phyloP scores from a whole-genome alignment of 345 rosid species.

The Eucalyptus cloeziana region DNA sequence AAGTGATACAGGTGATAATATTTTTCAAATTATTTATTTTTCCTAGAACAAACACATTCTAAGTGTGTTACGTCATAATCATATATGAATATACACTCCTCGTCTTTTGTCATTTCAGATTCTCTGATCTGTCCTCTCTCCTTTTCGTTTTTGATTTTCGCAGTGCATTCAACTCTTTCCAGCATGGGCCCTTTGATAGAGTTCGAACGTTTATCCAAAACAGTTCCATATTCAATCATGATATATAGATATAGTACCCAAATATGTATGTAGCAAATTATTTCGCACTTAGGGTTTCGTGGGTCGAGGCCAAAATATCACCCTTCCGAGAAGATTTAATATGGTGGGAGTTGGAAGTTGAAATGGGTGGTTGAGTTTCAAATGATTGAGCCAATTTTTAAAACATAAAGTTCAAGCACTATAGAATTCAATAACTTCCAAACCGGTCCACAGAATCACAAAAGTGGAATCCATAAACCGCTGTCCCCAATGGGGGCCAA shows the following conservation, averaged over 20 bases:
- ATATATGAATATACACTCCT: neutral
- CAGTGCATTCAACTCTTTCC: neutral
- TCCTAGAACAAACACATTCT: too few species aligned
- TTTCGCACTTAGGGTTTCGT: neutral
- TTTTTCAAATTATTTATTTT: too few species aligned
- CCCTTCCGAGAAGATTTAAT: neutral
- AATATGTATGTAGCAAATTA: neutral
- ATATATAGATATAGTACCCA: neutral
- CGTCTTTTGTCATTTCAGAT: neutral
- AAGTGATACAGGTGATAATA: rapidly evolving
- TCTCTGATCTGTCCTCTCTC: neutral
- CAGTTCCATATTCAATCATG: neutral
- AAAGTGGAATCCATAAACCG: neutral
- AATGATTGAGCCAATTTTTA: constrained; percentile 15
- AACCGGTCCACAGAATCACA: neutral
- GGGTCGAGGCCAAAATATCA: neutral
- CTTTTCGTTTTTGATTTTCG: neutral
- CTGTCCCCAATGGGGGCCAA: neutral
- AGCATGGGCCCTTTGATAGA: neutral
- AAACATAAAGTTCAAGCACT: neutral
- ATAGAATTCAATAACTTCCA: neutral
- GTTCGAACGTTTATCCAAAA: neutral
- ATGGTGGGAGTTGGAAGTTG: constrained; percentile 3
- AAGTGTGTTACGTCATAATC: neutral
- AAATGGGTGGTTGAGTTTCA: constrained; percentile 1